A percentile compares a stretch with the other conserved stretches of the same genome.
Conservation (phyloP, 495 filamentous ascomycete species). For the Umbilicaria muhlenbergii region DNA sequence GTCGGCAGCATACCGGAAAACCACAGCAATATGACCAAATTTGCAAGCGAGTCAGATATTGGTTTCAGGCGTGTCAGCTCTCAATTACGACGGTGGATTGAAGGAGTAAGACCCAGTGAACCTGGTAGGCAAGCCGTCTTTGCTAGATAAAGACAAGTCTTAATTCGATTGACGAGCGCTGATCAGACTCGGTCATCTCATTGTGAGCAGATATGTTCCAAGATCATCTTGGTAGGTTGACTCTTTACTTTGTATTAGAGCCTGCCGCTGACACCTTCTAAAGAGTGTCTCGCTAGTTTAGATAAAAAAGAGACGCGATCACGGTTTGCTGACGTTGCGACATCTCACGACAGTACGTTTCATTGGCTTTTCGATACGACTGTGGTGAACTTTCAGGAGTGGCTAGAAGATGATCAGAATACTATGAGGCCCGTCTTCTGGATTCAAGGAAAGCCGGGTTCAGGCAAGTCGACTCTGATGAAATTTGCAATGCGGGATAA, state of each 20-base stretch:
- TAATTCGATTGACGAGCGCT: too few relatives aligned
- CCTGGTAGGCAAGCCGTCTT: too few relatives aligned
- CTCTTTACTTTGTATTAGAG: too few relatives aligned
- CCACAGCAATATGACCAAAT: slow-evolving; percentile 75
- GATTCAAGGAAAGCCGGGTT: slow-evolving; percentile 32
- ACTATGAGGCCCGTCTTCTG: slow-evolving; percentile 12
- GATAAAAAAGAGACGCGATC: slow-evolving; percentile 1
- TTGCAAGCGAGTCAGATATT: slow-evolving; percentile 25
- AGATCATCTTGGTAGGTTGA: too few relatives aligned
- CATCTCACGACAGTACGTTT: slow-evolving; percentile 11
- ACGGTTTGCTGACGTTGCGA: slow-evolving; percentile 6
- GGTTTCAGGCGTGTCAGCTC: slow-evolving; percentile 11
- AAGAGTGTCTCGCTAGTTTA: slow-evolving; percentile 9
- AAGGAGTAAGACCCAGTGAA: slow-evolving; percentile 25
- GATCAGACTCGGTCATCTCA: too few relatives aligned
- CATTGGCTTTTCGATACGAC: slow-evolving; percentile 11
- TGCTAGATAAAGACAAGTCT: too few relatives aligned
- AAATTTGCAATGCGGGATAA: slow-evolving; percentile 14
- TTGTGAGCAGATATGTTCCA: too few relatives aligned
- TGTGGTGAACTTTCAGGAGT: slow-evolving; percentile 2
- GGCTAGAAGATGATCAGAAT: slow-evolving; percentile 4
- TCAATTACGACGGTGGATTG: slow-evolving; percentile 49
- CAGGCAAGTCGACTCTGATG: slow-evolving; percentile 32
- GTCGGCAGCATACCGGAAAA: slow-evolving; percentile 64
- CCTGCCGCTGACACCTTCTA: too few relatives aligned